Base-by-base conservation (phyloP, 768 basidiomycete genomes). In the Termitomyces sp. region DNA sequence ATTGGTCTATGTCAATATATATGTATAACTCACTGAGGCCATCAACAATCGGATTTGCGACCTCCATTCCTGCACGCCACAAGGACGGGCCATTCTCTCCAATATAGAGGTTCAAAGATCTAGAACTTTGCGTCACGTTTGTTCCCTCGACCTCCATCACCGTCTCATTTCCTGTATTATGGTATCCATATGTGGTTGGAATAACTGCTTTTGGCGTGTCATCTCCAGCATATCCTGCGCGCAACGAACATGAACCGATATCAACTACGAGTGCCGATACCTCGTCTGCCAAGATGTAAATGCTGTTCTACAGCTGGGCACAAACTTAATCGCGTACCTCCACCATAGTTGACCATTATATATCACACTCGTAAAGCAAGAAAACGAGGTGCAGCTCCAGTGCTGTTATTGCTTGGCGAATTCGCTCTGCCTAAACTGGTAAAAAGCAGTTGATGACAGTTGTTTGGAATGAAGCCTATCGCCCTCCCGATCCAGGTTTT, bases 161-260 rank as follows among this genome's bases (percentile, higher is more conserved):
- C 0, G 74, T 45, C 4, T 85, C 74, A 63, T 87, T 86, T 24
- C 67, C 74, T 44, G 66, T 64, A 58, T 72, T 75, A 43, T 80
- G 80, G 70, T 86, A 94, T 33, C 95, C 95, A 72, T 93, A 98
- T 45, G 84, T 80, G 3, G 94, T 90, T 8, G 97, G 90, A 61
- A 96, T 84, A 60, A 98, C 86, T 18, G 91, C 89, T 72, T 93
- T 92, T 18, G 97, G 97, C 12, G 90, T 84, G 67, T 98, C 97
- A 73, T 98, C 96, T 47, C 97, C 97, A 12, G 97, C 96, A 71
- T 98, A 97, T 54, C 97, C 97, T 12, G 94, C 93, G 69, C 97
- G 87, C 54, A 95, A 75, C 9, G 93, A 89, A 26, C 90, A 88
- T 12, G 90, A 79, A 30, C 97, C 97, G 68, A 98, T 89, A 76